Evolutionary conservation across 1,284 basidiomycete genomes (phyloP), one percentile per base, ranked within the genome.

Genomic region (Lignosus rhinocerotis): DNA sequence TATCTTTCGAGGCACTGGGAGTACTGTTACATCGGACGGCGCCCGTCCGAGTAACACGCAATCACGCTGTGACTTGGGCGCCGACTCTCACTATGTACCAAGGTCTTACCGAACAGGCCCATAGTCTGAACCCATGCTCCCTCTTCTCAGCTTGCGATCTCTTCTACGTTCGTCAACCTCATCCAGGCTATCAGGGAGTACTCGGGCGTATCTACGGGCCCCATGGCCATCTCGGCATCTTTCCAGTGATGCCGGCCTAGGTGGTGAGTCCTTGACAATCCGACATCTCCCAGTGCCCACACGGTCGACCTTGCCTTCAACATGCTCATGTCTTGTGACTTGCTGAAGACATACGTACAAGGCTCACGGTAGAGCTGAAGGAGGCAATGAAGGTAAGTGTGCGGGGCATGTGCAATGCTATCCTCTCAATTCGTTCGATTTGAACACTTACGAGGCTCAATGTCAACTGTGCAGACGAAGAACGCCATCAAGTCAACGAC

Each of bases 371-470:
- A 8, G 72, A 71, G 49, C 66, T 76, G 31, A 76, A 76, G 59
- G 51, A 69, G 32, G 83, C 87, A 14, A 85, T 89, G 85, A 88
- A 86, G 79, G 87, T 86, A 50, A 19, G 69, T 55, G 39, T 16
- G 36, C 12, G n/a, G 8, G 9, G 9, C n/a, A 12, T 39, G 25
- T 25, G 25, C 36, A 14, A 39, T 39, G 5, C 11, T 39, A 1
- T 3, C 11, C 11, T 6, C 11, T 39, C 9, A 25, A 25, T 16
- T n/a, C 10, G 36, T 6, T 8, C n/a, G 42, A 4, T 14, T 10
- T 16, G 46, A 3, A 17, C 19, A 30, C 10, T 42, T 31, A 12
- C n/a, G 42, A 32, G 52, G 52, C 34, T 42, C 55, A 43, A 25
- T 36, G 31, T 2, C 58, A 56, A 31, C 52, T 41, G 48, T 66